A percentile compares a stretch with the other conserved stretches of the same genome.
phyloP scores from a whole-genome alignment of 768 basidiomycete species.

The Fomitopsis pulvina region DNA sequence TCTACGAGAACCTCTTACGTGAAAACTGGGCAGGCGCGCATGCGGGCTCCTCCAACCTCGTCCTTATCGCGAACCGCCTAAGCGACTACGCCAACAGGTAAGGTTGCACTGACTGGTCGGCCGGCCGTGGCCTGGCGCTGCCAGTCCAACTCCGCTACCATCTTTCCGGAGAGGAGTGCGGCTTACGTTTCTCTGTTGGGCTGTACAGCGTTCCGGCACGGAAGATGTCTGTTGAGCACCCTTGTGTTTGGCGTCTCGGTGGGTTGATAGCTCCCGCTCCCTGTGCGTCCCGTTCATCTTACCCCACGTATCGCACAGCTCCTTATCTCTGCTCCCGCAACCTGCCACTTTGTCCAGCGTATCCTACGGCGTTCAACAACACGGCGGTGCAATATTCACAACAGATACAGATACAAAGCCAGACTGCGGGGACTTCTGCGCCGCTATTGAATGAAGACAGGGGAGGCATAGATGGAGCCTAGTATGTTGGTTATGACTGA shows the following conservation, averaged over 20 bases:
- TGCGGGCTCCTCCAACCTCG: slow-evolving; percentile 36
- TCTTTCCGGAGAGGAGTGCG: background rate
- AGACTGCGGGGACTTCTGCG: slow-evolving; percentile 15
- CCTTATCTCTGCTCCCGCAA: slow-evolving; percentile 40
- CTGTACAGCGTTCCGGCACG: slow-evolving; percentile 42
- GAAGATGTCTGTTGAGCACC: slow-evolving; percentile 43
- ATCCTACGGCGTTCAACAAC: slow-evolving; percentile 64
- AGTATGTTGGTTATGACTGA: too few relatives aligned
- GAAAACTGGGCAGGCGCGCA: slow-evolving; percentile 49
- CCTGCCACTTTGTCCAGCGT: slow-evolving; percentile 42
- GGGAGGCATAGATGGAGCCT: too few relatives aligned
- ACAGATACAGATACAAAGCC: slow-evolving; percentile 8
- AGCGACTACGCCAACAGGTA: slow-evolving; percentile 65
- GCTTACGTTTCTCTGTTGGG: background rate
- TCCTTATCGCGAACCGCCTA: slow-evolving; percentile 63
- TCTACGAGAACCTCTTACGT: slow-evolving; percentile 61
- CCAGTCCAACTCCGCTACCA: slow-evolving; percentile 4
- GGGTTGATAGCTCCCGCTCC: slow-evolving; percentile 19
- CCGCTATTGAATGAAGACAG: too few relatives aligned
- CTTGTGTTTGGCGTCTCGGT: slow-evolving; percentile 51
- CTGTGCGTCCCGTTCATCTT: background rate
- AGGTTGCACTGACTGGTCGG: slow-evolving; percentile 8
- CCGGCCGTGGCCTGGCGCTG: slow-evolving; percentile 2
- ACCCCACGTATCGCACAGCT: slow-evolving; percentile 26
- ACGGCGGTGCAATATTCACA: slow-evolving; percentile 49